phyloP scores from a whole-genome alignment of 2,329 filamentous ascomycete species.

The Neofusicoccum laricinum region DNA sequence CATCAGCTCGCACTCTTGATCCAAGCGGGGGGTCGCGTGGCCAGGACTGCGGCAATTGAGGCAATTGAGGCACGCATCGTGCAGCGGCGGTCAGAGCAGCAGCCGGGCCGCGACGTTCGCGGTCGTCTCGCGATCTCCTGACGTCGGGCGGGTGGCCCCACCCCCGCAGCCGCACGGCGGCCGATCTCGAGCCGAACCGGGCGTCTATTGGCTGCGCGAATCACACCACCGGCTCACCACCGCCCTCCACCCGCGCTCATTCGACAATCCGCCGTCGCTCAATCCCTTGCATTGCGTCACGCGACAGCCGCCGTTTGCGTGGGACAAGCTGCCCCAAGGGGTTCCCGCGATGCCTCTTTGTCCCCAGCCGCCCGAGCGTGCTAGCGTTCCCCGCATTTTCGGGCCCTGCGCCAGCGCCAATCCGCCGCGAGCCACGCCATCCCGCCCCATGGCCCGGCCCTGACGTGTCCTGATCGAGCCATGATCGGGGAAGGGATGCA shows the following conservation, averaged over 20 bases:
- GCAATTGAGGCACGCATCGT: neutral
- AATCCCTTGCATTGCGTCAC: slow-evolving; percentile 4
- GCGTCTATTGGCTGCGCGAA: neutral
- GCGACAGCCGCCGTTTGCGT: slow-evolving; percentile 6
- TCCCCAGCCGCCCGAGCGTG: neutral
- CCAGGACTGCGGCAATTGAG: neutral
- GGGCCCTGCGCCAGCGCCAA: neutral
- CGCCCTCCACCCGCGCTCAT: neutral
- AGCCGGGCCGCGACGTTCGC: neutral
- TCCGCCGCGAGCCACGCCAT: neutral
- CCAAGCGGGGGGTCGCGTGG: neutral
- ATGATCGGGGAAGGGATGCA: neutral
- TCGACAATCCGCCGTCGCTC: neutral
- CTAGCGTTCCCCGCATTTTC: slow-evolving; percentile 3
- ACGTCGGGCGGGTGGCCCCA: neutral
- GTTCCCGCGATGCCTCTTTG: neutral
- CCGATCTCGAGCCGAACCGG: slow-evolving; percentile 1
- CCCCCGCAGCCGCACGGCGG: neutral
- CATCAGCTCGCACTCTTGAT: neutral
- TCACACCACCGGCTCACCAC: slow-evolving; percentile 12
- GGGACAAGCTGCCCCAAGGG: neutral
- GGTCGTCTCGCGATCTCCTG: slow-evolving; percentile 1
- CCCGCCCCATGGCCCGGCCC: neutral
- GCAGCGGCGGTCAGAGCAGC: neutral
- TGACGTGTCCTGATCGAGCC: slow-evolving; percentile 6